These are phyloP conservation scores for Monascus ruber DNA, from an alignment of 2,329 filamentous ascomycete species.

Conservation along the genomic window DNA sequence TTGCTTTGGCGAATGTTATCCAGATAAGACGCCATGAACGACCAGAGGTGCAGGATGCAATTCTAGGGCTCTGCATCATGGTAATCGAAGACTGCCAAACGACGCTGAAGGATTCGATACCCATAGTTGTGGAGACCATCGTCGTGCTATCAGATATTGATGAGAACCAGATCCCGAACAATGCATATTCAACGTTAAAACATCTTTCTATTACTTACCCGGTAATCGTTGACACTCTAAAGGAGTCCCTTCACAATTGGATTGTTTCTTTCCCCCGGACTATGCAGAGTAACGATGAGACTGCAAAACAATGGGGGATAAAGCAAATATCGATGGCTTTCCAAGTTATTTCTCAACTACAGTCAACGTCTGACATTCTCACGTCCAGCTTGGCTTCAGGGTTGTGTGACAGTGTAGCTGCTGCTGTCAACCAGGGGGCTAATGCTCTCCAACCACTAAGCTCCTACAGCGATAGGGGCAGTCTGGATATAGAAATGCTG, in stretches of 20 bases:
- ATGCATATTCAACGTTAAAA: slow-evolving; percentile 36
- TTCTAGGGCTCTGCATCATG: slow-evolving; percentile 60
- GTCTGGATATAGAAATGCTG: slow-evolving; percentile 18
- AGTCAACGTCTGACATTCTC: slow-evolving; percentile 33
- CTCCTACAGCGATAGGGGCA: slow-evolving; percentile 5
- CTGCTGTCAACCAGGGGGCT: slow-evolving; percentile 31
- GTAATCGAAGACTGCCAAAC: slow-evolving; percentile 68
- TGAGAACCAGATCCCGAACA: slow-evolving; percentile 27
- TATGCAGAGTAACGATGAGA: slow-evolving; percentile 76
- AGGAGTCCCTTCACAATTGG: slow-evolving; percentile 68
- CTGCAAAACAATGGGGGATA: slow-evolving; percentile 60
- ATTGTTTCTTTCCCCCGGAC: slow-evolving; percentile 65
- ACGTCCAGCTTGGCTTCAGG: slow-evolving; percentile 34
- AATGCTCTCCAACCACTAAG: slow-evolving; percentile 18
- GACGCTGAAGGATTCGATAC: slow-evolving; percentile 57
- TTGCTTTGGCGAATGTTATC: slow-evolving; percentile 66
- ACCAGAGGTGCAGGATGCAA: slow-evolving; percentile 53
- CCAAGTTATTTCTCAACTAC: slow-evolving; percentile 51
- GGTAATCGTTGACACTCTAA: slow-evolving; percentile 52
- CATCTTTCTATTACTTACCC: slow-evolving; percentile 53
- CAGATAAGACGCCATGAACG: slow-evolving; percentile 63
- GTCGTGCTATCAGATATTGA: slow-evolving; percentile 54
- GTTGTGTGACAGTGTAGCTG: slow-evolving; percentile 61
- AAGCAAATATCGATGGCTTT: slow-evolving; percentile 66
- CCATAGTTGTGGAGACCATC: slow-evolving; percentile 69